phyloP scores from a whole-genome alignment of 257 asterid species.

The Fraxinus pennsylvanica region DNA sequence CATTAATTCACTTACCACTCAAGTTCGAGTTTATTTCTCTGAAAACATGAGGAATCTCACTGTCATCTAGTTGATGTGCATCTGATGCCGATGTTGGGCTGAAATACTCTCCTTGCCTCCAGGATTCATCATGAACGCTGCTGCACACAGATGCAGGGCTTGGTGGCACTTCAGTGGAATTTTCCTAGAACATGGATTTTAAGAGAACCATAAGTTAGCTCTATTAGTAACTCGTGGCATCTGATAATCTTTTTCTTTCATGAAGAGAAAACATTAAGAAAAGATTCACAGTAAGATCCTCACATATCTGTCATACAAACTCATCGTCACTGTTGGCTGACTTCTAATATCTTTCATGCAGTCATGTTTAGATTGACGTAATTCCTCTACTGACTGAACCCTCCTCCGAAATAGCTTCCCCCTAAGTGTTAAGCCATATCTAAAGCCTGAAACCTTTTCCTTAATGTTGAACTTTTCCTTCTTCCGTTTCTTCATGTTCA shows the following conservation, averaged over 20 bases:
- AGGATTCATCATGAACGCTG: constrained; percentile 68
- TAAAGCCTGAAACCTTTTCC: constrained; percentile 82
- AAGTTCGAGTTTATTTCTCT: constrained; percentile 86
- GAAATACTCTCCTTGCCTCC: constrained; percentile 65
- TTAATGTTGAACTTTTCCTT: constrained; percentile 78
- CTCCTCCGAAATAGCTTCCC: constrained; percentile 81
- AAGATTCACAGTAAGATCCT: constrained; percentile 35
- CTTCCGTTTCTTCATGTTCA: constrained; percentile 58
- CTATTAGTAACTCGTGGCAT: constrained; percentile 10
- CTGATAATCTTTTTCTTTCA: constrained; percentile 11
- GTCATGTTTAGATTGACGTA: constrained; percentile 39
- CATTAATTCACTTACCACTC: constrained; percentile 54
- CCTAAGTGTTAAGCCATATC: constrained; percentile 71
- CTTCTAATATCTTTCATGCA: constrained; percentile 51
- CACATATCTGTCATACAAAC: constrained; percentile 64
- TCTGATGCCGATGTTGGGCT: constrained; percentile 74
- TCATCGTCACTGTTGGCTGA: constrained; percentile 50
- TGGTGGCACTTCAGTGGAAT: constrained; percentile 96
- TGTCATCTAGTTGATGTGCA: constrained; percentile 60
- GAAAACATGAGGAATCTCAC: constrained; percentile 66
- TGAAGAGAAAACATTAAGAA: constrained; percentile 2
- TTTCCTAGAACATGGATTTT: constrained; percentile 53
- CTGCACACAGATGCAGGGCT: constrained; percentile 99
- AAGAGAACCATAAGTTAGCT: constrained; percentile 13
- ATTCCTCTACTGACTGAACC: constrained; percentile 52